phyloP scores from a whole-genome alignment of 2,329 filamentous ascomycete genomes.

The Drechmeria coniospora region DNA sequence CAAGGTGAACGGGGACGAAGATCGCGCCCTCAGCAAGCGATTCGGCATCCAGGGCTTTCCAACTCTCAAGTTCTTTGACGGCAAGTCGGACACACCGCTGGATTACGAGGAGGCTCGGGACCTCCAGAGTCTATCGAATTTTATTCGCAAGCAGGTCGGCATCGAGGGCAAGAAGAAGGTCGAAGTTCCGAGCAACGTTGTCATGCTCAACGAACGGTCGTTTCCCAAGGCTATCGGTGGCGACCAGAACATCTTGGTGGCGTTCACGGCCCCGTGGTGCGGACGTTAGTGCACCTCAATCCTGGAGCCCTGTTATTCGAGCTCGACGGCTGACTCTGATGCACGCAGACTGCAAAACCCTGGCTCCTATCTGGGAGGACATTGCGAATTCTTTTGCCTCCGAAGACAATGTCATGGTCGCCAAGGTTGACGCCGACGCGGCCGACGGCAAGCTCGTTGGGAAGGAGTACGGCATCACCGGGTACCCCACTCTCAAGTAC shows the following conservation, averaged over 20 bases:
- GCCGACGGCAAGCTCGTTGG: slow-evolving; percentile 70
- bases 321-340: slow-evolving; percentile 1
- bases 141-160: slow-evolving; percentile 77
- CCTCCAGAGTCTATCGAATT: slow-evolving; percentile 66
- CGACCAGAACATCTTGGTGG: slow-evolving; percentile 82
- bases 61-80: slow-evolving; percentile 95
- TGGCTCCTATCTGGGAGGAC: slow-evolving; percentile 82
- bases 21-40: slow-evolving; percentile 69
- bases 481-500: slow-evolving; percentile 96
- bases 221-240: slow-evolving; percentile 68
- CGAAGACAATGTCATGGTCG: slow-evolving; percentile 69
- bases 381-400: slow-evolving; percentile 66
- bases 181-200: slow-evolving; percentile 57
- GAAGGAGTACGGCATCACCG: slow-evolving; percentile 59
- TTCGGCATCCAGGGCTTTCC: slow-evolving; percentile 92
- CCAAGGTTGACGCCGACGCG: slow-evolving; percentile 89
- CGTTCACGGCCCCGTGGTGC: slow-evolving; percentile 97
- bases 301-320: background rate
- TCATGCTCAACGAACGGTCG: slow-evolving; percentile 62
- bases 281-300: slow-evolving; percentile 83
- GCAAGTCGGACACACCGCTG: slow-evolving; percentile 69
- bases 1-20: slow-evolving; percentile 88
- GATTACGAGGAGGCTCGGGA: slow-evolving; percentile 84
- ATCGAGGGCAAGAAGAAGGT: slow-evolving; percentile 65
- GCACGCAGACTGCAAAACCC: slow-evolving; percentile 75